Evolutionary conservation across 148 eudicot species (phyloP).

Genomic region (Camellia granthamiana): DNA sequence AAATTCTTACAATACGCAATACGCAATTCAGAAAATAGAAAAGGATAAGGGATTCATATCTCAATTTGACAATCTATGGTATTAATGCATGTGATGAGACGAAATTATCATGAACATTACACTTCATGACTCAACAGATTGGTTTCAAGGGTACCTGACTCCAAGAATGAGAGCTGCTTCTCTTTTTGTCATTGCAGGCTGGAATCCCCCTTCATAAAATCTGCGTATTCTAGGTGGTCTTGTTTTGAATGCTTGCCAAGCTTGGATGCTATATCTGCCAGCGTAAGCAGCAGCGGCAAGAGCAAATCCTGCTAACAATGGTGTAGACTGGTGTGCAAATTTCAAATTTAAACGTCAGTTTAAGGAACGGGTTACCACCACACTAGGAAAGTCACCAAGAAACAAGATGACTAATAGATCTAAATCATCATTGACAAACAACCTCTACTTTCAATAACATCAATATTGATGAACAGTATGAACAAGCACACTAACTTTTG

Average conservation of each 20-base stretch:
- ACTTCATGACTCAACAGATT: not conserved
- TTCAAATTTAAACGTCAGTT: not conserved
- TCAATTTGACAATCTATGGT: too few relatives aligned
- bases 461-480: not conserved
- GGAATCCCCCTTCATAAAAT: slow-evolving; percentile 81
- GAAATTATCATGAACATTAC: not conserved
- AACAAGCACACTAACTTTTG: not conserved
- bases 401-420: not conserved
- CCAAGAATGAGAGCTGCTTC: slow-evolving; percentile 86
- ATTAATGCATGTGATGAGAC: not conserved
- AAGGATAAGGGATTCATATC: too few relatives aligned
- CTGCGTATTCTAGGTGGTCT: slow-evolving; percentile 63
- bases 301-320: slow-evolving; percentile 61
- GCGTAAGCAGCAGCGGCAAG: slow-evolving; percentile 68
- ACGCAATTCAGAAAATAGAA: too few relatives aligned
- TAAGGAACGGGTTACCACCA: not conserved
- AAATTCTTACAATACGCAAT: too few relatives aligned
- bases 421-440: not conserved
- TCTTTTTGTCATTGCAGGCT: slow-evolving; percentile 67
- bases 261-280: slow-evolving; percentile 66
- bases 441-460: not conserved
- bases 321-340: slow-evolving; percentile 37
- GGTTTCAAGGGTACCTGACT: slow-evolving; percentile 33
- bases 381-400: not conserved
- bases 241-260: slow-evolving; percentile 87